phyloP scores from a whole-genome alignment of 768 basidiomycete genomes.

The Trametes maxima region DNA sequence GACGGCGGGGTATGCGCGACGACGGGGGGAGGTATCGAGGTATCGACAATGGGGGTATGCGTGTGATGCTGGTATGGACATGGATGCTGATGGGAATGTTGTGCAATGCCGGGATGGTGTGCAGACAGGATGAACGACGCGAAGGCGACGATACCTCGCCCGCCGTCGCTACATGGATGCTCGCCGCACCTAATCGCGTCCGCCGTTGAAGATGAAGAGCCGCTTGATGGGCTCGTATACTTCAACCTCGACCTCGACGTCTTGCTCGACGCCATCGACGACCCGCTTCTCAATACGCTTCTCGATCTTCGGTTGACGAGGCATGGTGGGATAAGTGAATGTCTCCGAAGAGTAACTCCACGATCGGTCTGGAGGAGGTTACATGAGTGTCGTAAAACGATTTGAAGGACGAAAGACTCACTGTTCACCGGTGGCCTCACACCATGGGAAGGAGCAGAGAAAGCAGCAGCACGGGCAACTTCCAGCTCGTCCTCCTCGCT shows the following conservation, averaged over 20 bases:
- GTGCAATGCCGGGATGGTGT: conserved; percentile 7
- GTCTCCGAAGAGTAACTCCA: conserved; percentile 75
- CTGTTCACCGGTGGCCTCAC: background rate
- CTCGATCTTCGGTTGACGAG: conserved; percentile 57
- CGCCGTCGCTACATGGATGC: conserved; percentile 1
- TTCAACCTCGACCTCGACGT: conserved; percentile 57
- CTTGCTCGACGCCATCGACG: conserved; percentile 51
- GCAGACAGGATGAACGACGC: conserved; percentile 1
- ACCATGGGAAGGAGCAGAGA: conserved; percentile 15
- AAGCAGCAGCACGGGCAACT: conserved; percentile 6
- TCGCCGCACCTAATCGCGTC: conserved; percentile 31
- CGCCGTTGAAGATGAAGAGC: conserved; percentile 69
- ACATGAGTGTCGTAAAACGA: conserved; percentile 8
- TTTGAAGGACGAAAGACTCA: conserved; percentile 20
- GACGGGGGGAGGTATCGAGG: conserved; percentile 22
- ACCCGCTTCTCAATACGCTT: conserved; percentile 51
- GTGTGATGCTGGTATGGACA: conserved; percentile 16
- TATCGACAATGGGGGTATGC: conserved; percentile 11
- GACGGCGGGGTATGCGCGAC: conserved; percentile 18
- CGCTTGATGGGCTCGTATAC: conserved; percentile 58
- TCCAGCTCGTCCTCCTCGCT: conserved; percentile 31
- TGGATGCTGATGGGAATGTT: conserved; percentile 6
- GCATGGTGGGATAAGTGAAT: conserved; percentile 67
- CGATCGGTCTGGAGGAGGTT: conserved; percentile 51
- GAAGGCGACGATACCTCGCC: conserved; percentile 21